These are phyloP conservation scores for Diaporthe citri DNA, from an alignment of 2,329 filamentous ascomycete species.

Conservation along the genomic window DNA sequence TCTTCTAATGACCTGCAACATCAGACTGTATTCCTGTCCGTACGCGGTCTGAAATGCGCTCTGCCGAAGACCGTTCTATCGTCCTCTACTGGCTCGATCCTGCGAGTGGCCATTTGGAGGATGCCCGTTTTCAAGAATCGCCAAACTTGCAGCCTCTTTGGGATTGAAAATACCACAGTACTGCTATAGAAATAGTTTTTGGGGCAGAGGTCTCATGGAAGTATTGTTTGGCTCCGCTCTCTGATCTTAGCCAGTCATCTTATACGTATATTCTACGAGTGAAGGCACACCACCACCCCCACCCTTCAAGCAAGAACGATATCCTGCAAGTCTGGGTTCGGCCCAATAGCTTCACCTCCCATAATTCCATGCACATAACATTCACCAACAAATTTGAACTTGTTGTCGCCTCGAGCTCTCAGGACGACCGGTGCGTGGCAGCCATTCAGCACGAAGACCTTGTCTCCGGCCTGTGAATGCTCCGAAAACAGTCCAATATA, in stretches of 20 bases:
- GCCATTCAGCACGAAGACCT: background rate
- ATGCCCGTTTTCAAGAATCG: too few species aligned
- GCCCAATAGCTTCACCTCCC: background rate
- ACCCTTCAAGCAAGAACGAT: background rate
- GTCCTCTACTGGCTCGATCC: too few species aligned
- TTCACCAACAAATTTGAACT: background rate
- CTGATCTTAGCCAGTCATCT: background rate
- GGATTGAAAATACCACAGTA: too few species aligned
- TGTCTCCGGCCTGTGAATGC: background rate
- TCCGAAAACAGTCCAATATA: background rate
- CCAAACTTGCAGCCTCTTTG: too few species aligned
- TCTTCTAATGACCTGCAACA: too few species aligned
- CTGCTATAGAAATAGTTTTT: too few species aligned
- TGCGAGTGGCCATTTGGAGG: too few species aligned
- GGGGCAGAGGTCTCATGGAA: background rate
- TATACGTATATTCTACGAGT: background rate
- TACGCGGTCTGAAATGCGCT: too few species aligned
- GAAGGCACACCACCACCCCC: background rate
- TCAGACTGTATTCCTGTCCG: too few species aligned
- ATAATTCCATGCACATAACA: conserved; percentile 1
- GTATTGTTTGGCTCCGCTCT: background rate
- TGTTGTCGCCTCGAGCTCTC: background rate
- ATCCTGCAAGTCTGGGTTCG: background rate
- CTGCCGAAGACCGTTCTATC: too few species aligned
- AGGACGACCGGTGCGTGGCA: background rate